Evolutionary conservation across 805 yeast species (phyloP), one percentile per base, ranked within the genome.

Genomic region (Starmerella bombicola): DNA sequence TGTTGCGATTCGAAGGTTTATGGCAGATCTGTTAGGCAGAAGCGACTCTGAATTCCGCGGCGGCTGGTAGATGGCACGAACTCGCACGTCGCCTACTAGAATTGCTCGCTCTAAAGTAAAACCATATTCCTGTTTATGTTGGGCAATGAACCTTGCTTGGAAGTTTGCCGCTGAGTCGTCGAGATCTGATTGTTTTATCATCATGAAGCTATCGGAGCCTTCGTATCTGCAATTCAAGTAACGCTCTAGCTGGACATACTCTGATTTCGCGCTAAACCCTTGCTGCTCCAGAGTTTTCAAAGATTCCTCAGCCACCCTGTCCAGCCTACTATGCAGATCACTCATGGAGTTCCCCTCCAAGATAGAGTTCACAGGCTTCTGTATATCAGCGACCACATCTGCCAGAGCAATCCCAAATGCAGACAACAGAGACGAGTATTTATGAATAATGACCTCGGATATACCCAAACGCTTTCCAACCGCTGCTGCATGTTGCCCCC

Each of bases 321-420:
- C 60, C 16, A 82, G 65, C 43, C 75, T 69, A 3, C 49, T 53
- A 20, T 67, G 60, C 22, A 82, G 60, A 2, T 52, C 53, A 0
- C 31, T 20, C 25, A 56, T 43, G 12, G 65, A 60, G 1, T 37
- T 33, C 1, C 54, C 59, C 3, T 55, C 58, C 33, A 76, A 55
- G 1, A 63, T 55, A 10, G 63, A 53, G 2, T 79, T 70, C 35
- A 78, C 72, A 0, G 93, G 93, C 46, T 75, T 76, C 58, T 80
- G 91, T n/a, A 61, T 65, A 53, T 82, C 94, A 35, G 74, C 74
- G 8, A 81, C 91, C 33, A 82, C 80, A 60, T 82, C 93, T 2
- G 95, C 94, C 24, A 84, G 64, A 2, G 83, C 75, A 65, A 84
- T 84, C 46, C 95, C 95, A 55, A 80, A 84, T 0, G 95, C 94